phyloP scores from a whole-genome alignment of 345 rosid genomes.

The Triadica sebifera region DNA sequence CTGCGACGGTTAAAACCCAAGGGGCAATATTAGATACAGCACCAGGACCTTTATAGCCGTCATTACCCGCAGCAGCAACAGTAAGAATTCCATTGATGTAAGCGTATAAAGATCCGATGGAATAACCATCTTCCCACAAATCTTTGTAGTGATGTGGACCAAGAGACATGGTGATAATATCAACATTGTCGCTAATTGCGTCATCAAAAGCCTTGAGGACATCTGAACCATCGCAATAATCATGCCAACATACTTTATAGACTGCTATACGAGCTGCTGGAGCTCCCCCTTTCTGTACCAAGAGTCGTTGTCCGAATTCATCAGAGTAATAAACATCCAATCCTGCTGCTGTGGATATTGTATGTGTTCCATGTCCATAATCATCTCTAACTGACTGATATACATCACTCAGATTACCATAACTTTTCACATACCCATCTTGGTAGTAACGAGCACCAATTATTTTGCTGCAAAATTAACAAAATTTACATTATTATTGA shows the following conservation, averaged over 20 bases:
- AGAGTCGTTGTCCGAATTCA: too few species aligned
- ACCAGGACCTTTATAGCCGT: not conserved
- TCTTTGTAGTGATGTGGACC: not conserved
- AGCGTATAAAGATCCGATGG: not conserved
- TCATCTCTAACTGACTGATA: not conserved
- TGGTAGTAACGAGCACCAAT: not conserved
- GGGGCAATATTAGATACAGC: not conserved
- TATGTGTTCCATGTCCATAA: not conserved
- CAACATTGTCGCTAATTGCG: not conserved
- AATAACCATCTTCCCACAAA: not conserved
- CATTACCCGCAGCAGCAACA: not conserved
- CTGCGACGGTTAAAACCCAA: slow-evolving; percentile 3
- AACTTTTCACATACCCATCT: not conserved
- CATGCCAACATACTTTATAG: not conserved
- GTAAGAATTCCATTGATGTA: not conserved
- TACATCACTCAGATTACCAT: not conserved
- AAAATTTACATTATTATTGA: too few species aligned
- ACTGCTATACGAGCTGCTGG: not conserved
- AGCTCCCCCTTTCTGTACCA: not conserved
- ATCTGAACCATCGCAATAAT: not conserved
- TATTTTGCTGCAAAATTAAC: not conserved
- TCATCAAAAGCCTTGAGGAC: not conserved
- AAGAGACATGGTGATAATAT: not conserved
- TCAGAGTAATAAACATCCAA: not conserved
- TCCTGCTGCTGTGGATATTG: not conserved